Evolutionary conservation across 2,329 filamentous ascomycete species (phyloP).

Genomic region (Sporothrix pseudoabietina): DNA sequence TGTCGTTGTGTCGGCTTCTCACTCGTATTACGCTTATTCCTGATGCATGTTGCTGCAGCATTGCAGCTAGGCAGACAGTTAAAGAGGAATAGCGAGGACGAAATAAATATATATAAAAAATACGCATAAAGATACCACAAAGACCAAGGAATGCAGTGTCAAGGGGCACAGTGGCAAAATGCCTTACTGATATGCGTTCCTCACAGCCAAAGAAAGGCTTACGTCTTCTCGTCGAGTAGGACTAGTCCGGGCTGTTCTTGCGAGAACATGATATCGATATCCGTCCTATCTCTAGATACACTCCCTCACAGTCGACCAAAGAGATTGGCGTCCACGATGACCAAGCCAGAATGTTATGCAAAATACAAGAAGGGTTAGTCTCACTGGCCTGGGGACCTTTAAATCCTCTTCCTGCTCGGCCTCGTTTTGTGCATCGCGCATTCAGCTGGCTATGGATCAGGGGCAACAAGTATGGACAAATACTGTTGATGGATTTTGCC

Average conservation of each 20-base stretch:
- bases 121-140: background rate
- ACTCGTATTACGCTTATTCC: background rate
- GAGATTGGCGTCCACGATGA: background rate
- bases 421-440: constrained; percentile 4
- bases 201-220: background rate
- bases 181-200: constrained; percentile 14
- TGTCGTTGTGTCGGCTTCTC: background rate
- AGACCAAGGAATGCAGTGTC: background rate
- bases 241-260: constrained; percentile 2
- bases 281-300: background rate
- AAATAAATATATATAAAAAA: background rate
- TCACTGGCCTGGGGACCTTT: background rate
- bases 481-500: background rate
- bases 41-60: background rate
- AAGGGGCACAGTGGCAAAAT: background rate
- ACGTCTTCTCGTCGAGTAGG: background rate
- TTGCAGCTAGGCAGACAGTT: constrained; percentile 22
- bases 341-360: background rate
- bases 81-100: background rate
- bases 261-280: background rate
- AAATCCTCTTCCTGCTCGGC: background rate
- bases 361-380: background rate
- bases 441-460: constrained; percentile 28
- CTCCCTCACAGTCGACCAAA: background rate
- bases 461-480: background rate